Base-by-base conservation (phyloP, 2,329 filamentous ascomycete species). In the Penicillium sp. region DNA sequence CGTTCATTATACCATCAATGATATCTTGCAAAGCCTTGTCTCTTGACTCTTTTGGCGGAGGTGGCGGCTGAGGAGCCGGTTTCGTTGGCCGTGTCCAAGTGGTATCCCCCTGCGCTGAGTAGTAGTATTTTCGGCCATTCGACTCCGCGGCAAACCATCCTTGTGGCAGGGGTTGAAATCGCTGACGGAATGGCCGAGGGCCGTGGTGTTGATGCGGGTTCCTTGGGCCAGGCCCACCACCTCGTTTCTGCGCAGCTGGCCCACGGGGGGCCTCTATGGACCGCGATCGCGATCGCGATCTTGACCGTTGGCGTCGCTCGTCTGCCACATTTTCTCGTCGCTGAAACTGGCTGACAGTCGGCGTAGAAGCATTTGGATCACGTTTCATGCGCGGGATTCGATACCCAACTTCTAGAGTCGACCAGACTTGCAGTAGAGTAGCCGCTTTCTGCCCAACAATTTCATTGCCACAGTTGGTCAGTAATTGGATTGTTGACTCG, bases 351-450 rank as follows among this genome's bases (percentile, higher is more conserved):
- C 90, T 90, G 29, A 85, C 83, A 67, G 86, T 87, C 31, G 85
- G 81, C 49, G 82, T 76, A 52, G 73, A 71, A 65, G 75, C 86
- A 66, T 88, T 88, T 29, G 90, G 88, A 73, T 94, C 92, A 61
- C 91, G 81, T 80, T 96, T 96, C 80, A 95, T 91, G 61, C 94
- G 88, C 44, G 92, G 92, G 72, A 99, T 99, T 63, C 95, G 89
- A 77, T 98, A 99, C 7, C 88, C 95, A 41, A 96, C 85, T 75
- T 97, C 91, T 53, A 99, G 82, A 70, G 92, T 93, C 74, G 90
- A 90, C 95, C 95, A 99, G 67, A 90, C 89, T 8, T 92, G 87
- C 30, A 97, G 80, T 41, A 99, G 82, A 50, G 86, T 84, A 58
- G 85, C 85, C 5, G 94, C 88, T 71, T 90, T 89, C 21, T 85